These are phyloP conservation scores for Cryptosporidium xiaoi DNA, from an alignment of 169 alveolate species.

Conservation along the genomic window DNA sequence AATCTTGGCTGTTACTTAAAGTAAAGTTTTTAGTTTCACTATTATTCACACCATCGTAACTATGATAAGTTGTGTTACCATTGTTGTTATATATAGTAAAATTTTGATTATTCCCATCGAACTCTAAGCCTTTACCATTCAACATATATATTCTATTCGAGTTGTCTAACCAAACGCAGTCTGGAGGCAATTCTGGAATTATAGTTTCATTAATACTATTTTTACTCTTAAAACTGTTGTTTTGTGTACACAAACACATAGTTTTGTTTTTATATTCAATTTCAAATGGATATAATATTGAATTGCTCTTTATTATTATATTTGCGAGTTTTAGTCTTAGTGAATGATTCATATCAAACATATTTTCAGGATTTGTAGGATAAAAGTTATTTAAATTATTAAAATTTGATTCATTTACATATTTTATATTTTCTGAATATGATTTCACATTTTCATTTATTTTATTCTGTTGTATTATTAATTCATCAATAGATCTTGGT, in stretches of 20 bases:
- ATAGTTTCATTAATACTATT: neutral
- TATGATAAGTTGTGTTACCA: too few relatives aligned
- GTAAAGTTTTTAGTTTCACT: too few relatives aligned
- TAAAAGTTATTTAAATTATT: neutral
- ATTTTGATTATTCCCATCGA: too few relatives aligned
- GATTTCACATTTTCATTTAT: neutral
- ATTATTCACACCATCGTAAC: too few relatives aligned
- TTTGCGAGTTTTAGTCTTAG: slow-evolving; percentile 40
- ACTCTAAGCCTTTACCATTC: too few relatives aligned
- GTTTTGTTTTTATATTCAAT: slow-evolving; percentile 16
- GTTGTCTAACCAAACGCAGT: slow-evolving; percentile 15
- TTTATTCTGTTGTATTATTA: too few relatives aligned
- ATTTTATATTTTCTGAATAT: neutral
- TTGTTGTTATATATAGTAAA: too few relatives aligned
- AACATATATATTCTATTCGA: neutral
- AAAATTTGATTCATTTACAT: neutral
- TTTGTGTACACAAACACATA: slow-evolving; percentile 22
- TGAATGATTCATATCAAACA: neutral
- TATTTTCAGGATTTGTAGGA: neutral
- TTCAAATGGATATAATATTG: slow-evolving; percentile 50
- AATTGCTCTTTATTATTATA: slow-evolving; percentile 32
- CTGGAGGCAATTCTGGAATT: slow-evolving; percentile 33
- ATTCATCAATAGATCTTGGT: neutral
- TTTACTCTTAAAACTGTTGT: neutral
- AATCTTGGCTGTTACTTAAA: too few relatives aligned